Evolutionary conservation across 2,329 filamentous ascomycete genomes (phyloP), one percentile per base, ranked within the genome.

Genomic region (Nannizzia gypsea): DNA sequence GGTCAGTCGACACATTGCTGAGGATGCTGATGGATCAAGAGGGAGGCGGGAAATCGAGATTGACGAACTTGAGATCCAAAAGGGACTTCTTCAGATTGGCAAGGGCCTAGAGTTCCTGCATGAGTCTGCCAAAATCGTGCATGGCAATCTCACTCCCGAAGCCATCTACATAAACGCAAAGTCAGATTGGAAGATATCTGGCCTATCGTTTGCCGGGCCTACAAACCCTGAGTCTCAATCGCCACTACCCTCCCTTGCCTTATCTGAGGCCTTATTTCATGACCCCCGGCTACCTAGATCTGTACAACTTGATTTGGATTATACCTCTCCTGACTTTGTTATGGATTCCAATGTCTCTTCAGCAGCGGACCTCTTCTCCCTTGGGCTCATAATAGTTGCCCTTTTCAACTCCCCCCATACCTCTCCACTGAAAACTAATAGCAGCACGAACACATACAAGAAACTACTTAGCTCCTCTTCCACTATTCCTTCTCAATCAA

Each of bases 131-230:
- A 90, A 90, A 0, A 80, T 99, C 56, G 89, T 97, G 0, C 93
- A 99, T 73, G 90, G 88, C 55, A 99, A 99, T 70, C 74, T 99
- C 64, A 97, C 91, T 0, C 93, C 93, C 0, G 92, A 97, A 64
- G 89, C 91, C 17, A 85, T 99, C 64, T 87, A 96, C 65, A 84
- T 99, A 73, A 99, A 99, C 74, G 84, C 89, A 44, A 99, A 99
- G 83, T 95, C 89, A 55, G 93, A 99, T 73, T 99, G 93, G 93
- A 99, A 99, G 72, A 89, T 99, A 63, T 92, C 90, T 66, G 93
- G 92, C n/a, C 81, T 99, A 42, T 84, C 88, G 0, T 99, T 96
- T 72, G 89, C 88, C 70, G 88, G 88, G 52, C 88, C 90, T 13
- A 83, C 89, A 56, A 88, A 90, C 66, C 88, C 88, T 20, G 85